Percentiles rank a stretch among this genome's conserved stretches.
Evolutionary conservation across 129 eudicot species (phyloP).

Genomic region (Logfia minima): DNA sequence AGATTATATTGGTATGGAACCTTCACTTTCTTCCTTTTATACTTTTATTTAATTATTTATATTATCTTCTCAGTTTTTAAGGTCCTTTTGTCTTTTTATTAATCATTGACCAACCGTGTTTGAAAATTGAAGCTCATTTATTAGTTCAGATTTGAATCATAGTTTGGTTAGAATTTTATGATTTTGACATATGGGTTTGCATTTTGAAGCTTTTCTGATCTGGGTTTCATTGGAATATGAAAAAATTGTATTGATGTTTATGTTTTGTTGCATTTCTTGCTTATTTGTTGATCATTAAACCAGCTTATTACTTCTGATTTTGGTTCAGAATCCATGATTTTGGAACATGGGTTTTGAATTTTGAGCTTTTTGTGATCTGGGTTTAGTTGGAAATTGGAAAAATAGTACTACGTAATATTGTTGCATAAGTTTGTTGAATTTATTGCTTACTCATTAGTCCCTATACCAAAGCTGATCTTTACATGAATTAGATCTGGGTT

Average conservation of each 20-base stretch:
- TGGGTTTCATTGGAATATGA: constrained; percentile 14
- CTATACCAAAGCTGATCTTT: background rate
- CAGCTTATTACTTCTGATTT: background rate
- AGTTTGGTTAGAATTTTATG: background rate
- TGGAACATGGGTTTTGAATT: constrained; percentile 23
- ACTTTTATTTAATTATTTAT: constrained; percentile 13
- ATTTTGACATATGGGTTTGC: constrained; percentile 15
- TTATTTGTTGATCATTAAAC: background rate
- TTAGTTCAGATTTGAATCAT: constrained; percentile 16
- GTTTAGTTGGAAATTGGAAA: constrained; percentile 20
- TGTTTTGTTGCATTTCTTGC: background rate
- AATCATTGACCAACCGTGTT: constrained; percentile 27
- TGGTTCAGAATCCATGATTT: constrained; percentile 16
- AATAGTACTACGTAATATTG: background rate
- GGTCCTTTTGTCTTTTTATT: constrained; percentile 11
- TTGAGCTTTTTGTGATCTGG: constrained; percentile 32
- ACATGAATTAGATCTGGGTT: constrained; percentile 20
- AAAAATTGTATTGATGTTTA: background rate
- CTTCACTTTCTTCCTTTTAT: constrained; percentile 39
- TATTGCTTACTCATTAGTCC: constrained; percentile 3
- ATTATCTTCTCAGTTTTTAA: constrained; percentile 9
- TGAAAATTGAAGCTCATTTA: constrained; percentile 18
- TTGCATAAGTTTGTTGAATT: constrained; percentile 5
- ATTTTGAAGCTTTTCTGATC: constrained; percentile 17
- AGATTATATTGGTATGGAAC: constrained; percentile 35